Conservation (phyloP, 768 basidiomycete species). For the Lactarius sanguifluus region DNA sequence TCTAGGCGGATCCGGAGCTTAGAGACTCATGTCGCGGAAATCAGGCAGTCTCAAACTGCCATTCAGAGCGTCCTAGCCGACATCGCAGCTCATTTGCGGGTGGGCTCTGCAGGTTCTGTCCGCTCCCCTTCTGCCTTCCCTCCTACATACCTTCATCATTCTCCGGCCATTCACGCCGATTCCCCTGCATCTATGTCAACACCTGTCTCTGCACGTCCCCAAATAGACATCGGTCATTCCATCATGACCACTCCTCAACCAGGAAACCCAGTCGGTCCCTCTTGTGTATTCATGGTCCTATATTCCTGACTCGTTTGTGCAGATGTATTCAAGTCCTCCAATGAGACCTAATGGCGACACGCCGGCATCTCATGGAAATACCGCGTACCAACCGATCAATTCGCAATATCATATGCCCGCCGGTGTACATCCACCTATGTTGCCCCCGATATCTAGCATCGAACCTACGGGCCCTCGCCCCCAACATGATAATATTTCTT, state of each 20-base stretch:
- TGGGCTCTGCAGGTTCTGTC: conserved; percentile 43
- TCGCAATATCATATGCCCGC: conserved; percentile 19
- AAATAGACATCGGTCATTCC: conserved; percentile 32
- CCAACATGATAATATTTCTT: conserved; percentile 53
- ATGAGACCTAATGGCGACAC: conserved; percentile 12
- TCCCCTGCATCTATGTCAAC: conserved; percentile 45
- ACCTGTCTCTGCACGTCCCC: conserved; percentile 38
- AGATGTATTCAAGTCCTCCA: conserved; percentile 26
- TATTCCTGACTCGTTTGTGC: not conserved
- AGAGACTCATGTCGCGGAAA: conserved; percentile 83
- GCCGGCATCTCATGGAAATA: conserved; percentile 16
- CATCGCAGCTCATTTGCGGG: conserved; percentile 75
- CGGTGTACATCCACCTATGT: conserved; percentile 22
- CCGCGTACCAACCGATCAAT: conserved; percentile 21
- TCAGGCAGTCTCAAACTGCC: conserved; percentile 65
- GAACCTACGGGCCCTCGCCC: conserved; percentile 24
- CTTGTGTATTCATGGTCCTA: not conserved
- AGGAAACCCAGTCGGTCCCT: conserved; percentile 34
- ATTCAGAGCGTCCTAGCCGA: conserved; percentile 83
- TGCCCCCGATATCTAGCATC: conserved; percentile 29
- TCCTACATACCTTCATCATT: conserved; percentile 53
- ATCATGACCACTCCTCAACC: conserved; percentile 32
- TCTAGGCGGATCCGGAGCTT: conserved; percentile 85
- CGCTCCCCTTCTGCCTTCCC: conserved; percentile 68
- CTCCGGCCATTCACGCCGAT: conserved; percentile 64